Evolutionary conservation across 768 basidiomycete species (phyloP), one percentile per base, ranked within the genome.

Genomic region (Auricularia heimuer): DNA sequence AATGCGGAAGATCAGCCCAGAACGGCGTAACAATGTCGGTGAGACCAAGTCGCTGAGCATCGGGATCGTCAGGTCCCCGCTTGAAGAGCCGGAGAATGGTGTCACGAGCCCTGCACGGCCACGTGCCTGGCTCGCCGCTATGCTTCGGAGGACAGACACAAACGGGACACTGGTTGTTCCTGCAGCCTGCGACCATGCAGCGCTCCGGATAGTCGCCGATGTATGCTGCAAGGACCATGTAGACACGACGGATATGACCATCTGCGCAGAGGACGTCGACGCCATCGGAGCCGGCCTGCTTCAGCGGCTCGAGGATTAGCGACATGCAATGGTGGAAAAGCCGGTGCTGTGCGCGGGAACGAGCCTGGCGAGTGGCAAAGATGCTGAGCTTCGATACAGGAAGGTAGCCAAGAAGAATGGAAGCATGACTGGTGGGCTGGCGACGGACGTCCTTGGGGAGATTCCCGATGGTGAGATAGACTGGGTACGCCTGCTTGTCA

Each of bases 381-480:
- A 73, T 73, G 3, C 73, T 68, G 0, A 80, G 68, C 54, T 76
- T 75, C 0, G 71, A 67, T 0, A 77, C 73, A 1, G 79, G 75
- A 1, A 81, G 71, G 65, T 81, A 82, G 0, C 71, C 80, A 0
- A 82, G 18, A 0, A 80, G 69, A 1, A 80, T 67, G 16, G 69
- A 71, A 0, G 76, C 77, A 18, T 72, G 73, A 4, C 63, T 24
- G 1, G 74, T 76, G 0, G 78, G 77, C 64, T 80, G 71, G 0
- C 75, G 68, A 0, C 76, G 68, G 14, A 79, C 74, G 2, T 74
- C 69, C 63, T 81, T 82, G 0, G 75, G 72, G 3, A 83, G 70
- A 63, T 79, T 80, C 0, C 78, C 80, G 36, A 80, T 70, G 1
- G 79, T 77, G 0, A 81, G 65, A 67, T 82, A 82, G 0, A 82